These are phyloP conservation scores for Eucalyptus grandis DNA, from an alignment of 345 rosid genomes.

Conservation along the genomic window DNA sequence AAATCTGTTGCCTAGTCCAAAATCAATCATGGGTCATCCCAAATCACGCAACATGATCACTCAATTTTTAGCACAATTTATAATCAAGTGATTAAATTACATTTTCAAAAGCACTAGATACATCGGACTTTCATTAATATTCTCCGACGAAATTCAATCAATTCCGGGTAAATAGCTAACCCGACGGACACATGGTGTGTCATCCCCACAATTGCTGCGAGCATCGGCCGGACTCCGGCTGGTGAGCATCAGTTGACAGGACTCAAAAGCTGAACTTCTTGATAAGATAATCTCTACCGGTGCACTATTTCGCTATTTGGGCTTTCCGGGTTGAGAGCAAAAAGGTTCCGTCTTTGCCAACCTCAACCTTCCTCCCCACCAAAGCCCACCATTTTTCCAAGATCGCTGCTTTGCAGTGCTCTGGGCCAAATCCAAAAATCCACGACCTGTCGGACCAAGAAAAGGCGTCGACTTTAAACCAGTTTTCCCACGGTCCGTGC, in stretches of 20 bases:
- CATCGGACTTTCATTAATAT: background rate
- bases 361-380: background rate
- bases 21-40: background rate
- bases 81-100: fast-evolving
- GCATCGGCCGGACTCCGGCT: background rate
- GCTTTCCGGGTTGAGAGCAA: background rate
- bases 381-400: background rate
- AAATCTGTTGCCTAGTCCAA: background rate
- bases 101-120: background rate
- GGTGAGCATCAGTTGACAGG: background rate
- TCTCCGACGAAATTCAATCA: background rate
- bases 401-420: background rate
- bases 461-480: background rate
- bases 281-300: background rate
- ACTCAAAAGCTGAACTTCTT: background rate
- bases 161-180: background rate
- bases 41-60: background rate
- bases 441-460: background rate
- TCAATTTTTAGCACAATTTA: background rate
- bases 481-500: background rate
- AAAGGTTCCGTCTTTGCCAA: background rate
- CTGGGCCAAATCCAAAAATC: background rate
- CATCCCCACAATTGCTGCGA: background rate
- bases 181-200: background rate
- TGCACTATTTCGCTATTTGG: background rate